Base-by-base conservation (phyloP, 306 rosid species). In the Vigna hirtella region DNA sequence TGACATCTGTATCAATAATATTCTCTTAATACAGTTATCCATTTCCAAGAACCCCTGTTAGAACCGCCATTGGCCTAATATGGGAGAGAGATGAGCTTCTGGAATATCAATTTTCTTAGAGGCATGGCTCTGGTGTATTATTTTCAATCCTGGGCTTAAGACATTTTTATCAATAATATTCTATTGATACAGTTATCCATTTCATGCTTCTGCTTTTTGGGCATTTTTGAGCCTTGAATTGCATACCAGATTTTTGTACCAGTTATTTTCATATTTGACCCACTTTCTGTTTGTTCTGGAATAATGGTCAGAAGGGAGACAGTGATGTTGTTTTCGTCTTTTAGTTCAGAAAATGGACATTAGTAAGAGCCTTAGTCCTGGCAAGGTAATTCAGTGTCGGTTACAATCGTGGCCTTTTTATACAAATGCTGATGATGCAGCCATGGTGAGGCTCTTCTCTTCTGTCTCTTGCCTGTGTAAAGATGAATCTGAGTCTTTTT, bases 361-460 rank as follows among this genome's bases (percentile, higher is more conserved):
- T 43, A 45, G 40, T 78, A 47, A 69, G 70, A 69, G 52, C 38
- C 40, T 15, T 10, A 59, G 26, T 69, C 74, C 63, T 58, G 77
- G 82, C 82, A 9, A 45, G 82, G 82, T 78, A 74, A 18, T 68
- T 14, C 62, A 20, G 40, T 53, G 9, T 77, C 76, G 45, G 67
- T 67, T 67, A 77, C 22, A 26, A 26, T 22, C 36, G 36, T 4
- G 67, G 68, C 55, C 42, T 15, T 36, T 55, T 77, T 55, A 40
- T 55, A 67, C 75, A 67, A 16, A 45, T 28, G 55, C 79, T 73
- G 74, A 15, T 80, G 56, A 57, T 36, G 70, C 84, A 73, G 65
- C 80, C 59, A 56, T 16, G 70, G 63, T 58, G 30, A 58, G 62
- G 62, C 63, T 58, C 43, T 57, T 78, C 26, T 45, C 52, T 43